A percentile compares a stretch with the other conserved stretches of the same genome.
Conservation (phyloP, 2,329 filamentous ascomycete species). For the Fusarium verrucosum region DNA sequence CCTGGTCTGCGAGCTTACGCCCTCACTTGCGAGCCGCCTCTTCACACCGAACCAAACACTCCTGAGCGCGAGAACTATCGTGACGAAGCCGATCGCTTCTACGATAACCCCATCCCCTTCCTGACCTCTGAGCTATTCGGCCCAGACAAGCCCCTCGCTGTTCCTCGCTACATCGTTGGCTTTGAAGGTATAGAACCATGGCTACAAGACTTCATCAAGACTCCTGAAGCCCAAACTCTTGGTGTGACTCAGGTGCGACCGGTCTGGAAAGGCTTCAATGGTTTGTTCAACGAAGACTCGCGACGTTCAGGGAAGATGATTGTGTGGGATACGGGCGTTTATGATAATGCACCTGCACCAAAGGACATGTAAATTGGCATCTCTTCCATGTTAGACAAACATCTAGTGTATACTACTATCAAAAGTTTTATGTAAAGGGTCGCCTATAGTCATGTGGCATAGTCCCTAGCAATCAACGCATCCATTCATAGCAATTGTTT, state of each 20-base stretch:
- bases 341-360: slow-evolving; percentile 22
- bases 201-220: slow-evolving; percentile 57
- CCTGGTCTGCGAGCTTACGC: slow-evolving; percentile 81
- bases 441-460: background rate
- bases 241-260: slow-evolving; percentile 54
- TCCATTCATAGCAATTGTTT: slow-evolving; percentile 1
- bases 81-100: slow-evolving; percentile 94
- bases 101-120: slow-evolving; percentile 69
- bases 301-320: slow-evolving; percentile 65
- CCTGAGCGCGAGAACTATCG: slow-evolving; percentile 73
- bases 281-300: slow-evolving; percentile 70
- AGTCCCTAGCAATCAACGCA: background rate
- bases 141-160: slow-evolving; percentile 23
- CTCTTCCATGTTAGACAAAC: background rate
- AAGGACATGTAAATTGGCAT: background rate
- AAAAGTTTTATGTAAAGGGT: background rate
- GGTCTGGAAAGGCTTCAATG: slow-evolving; percentile 68
- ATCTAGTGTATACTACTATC: slow-evolving; percentile 2
- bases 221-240: slow-evolving; percentile 52
- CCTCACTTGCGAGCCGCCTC: slow-evolving; percentile 87
- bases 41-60: slow-evolving; percentile 69
- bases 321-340: slow-evolving; percentile 65
- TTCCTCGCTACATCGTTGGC: slow-evolving; percentile 68
- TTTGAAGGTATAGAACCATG: slow-evolving; percentile 66
- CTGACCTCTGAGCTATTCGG: slow-evolving; percentile 62